phyloP scores from a whole-genome alignment of 148 eudicot species.

The Nyssa sinensis region DNA sequence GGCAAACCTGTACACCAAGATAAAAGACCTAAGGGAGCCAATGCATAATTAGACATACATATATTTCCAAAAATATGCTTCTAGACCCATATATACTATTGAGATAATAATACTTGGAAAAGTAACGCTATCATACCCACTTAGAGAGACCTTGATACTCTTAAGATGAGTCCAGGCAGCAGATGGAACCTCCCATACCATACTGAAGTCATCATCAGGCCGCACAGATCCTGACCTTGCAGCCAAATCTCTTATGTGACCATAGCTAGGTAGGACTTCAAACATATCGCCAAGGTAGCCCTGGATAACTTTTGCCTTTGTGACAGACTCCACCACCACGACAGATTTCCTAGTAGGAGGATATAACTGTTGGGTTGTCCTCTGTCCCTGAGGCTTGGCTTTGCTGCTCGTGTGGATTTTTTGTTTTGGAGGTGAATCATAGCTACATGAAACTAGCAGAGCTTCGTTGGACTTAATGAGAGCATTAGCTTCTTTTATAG shows the following conservation, averaged over 20 bases:
- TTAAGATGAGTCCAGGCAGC: slow-evolving; percentile 96
- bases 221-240: slow-evolving; percentile 93
- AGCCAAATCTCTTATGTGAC: slow-evolving; percentile 98
- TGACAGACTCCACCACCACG: slow-evolving; percentile 83
- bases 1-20: too few relatives aligned
- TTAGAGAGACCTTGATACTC: slow-evolving; percentile 84
- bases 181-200: slow-evolving; percentile 99
- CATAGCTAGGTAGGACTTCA: slow-evolving; percentile 97
- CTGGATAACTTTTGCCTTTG: slow-evolving; percentile 96
- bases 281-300: slow-evolving; percentile 95
- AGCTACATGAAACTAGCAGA: slow-evolving; percentile 24
- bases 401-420: slow-evolving; percentile 27
- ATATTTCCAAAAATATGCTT: background rate
- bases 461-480: slow-evolving; percentile 27
- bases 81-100: background rate
- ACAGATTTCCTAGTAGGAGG: slow-evolving; percentile 85
- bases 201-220: slow-evolving; percentile 93
- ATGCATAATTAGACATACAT: background rate
- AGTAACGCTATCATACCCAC: slow-evolving; percentile 53
- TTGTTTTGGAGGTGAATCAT: slow-evolving; percentile 27
- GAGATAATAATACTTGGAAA: background rate
- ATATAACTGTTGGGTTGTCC: slow-evolving; percentile 45
- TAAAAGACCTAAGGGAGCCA: too few relatives aligned
- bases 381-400: slow-evolving; percentile 38
- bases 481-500: slow-evolving; percentile 29